Conservation (phyloP, 2,329 filamentous ascomycete species). For the Ophiocordyceps camponoti-leonardi region DNA sequence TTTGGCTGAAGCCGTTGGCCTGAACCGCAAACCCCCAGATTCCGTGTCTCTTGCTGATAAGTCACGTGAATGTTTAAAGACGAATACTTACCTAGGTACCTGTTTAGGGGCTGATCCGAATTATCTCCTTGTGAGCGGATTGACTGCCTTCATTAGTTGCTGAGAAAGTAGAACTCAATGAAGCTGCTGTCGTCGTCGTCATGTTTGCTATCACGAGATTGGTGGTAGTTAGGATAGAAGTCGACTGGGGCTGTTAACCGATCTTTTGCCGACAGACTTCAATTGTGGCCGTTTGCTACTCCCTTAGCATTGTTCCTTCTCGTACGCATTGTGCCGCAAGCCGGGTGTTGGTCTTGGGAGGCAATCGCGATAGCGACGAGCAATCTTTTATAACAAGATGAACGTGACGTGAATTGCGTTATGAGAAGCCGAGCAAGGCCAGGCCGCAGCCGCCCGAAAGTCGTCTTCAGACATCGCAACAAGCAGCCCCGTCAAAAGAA, state of each 20-base stretch:
- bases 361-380: not conserved
- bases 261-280: not conserved
- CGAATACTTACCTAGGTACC: no score
- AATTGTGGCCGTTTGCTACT: not conserved
- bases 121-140: no score
- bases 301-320: not conserved
- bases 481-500: conserved; percentile 5
- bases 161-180: no score
- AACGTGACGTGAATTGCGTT: conserved; percentile 1
- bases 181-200: no score
- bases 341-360: not conserved
- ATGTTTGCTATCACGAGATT: not conserved
- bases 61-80: not conserved
- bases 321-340: not conserved
- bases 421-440: conserved; percentile 13
- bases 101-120: no score
- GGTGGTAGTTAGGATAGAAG: not conserved
- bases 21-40: not conserved
- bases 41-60: not conserved
- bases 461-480: conserved; percentile 13
- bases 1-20: not conserved
- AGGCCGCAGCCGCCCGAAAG: conserved; percentile 12
- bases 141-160: no score
- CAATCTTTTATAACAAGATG: not conserved
- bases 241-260: not conserved